Evolutionary conservation across 2,329 filamentous ascomycete species (phyloP).

Genomic region (Tolypocladium amazonense): DNA sequence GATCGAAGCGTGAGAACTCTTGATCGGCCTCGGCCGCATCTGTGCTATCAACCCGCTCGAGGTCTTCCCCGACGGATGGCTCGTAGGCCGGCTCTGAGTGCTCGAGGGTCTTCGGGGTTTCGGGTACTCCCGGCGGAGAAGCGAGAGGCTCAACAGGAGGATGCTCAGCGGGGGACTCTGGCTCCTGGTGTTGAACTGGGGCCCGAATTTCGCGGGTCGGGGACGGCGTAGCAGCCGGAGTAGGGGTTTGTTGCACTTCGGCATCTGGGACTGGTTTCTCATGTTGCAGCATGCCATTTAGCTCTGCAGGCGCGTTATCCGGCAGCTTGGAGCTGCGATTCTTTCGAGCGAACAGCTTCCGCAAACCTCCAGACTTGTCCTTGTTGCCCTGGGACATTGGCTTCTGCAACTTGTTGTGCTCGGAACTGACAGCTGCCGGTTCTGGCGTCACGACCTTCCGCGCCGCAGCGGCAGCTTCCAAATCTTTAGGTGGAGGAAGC

Average conservation of each 20-base stretch:
- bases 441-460: conserved; percentile 4
- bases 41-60: conserved; percentile 48
- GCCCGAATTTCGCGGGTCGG: neutral
- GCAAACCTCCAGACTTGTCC: conserved; percentile 41
- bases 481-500: conserved; percentile 13
- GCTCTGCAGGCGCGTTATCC: conserved; percentile 40
- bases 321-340: conserved; percentile 47
- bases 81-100: conserved; percentile 9
- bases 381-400: conserved; percentile 21
- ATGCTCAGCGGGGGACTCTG: conserved; percentile 1
- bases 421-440: conserved; percentile 1
- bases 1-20: conserved; percentile 64
- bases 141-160: neutral
- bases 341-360: conserved; percentile 56
- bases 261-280: conserved; percentile 17
- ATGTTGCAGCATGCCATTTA: conserved; percentile 38
- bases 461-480: neutral
- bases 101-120: conserved; percentile 1
- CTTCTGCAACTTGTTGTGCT: conserved; percentile 45
- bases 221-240: conserved; percentile 14
- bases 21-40: conserved; percentile 48
- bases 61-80: conserved; percentile 21
- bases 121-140: neutral
- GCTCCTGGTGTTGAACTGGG: conserved; percentile 3
- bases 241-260: conserved; percentile 12